Evolutionary conservation across 805 yeast species (phyloP).

Genomic region (Candida succiphila): DNA sequence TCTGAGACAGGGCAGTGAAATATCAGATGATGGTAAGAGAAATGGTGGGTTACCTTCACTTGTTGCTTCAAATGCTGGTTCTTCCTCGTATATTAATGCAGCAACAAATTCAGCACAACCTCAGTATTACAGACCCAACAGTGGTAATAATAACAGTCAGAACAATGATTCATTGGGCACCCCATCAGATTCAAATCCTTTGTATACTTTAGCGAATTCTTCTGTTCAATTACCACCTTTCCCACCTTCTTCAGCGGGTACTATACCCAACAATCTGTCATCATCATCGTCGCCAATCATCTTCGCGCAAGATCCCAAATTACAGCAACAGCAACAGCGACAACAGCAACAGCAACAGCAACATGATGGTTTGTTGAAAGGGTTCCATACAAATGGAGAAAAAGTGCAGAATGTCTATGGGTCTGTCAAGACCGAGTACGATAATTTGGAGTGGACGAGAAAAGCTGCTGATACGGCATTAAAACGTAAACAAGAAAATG

Average conservation of each 20-base stretch:
- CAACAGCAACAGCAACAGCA: not conserved
- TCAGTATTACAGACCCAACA: not conserved
- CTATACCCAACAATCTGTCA: conserved; percentile 4
- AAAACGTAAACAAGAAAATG: conserved; percentile 3
- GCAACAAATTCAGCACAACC: conserved; percentile 1
- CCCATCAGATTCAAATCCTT: conserved; percentile 14
- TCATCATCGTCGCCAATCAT: conserved; percentile 3
- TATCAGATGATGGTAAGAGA: no score
- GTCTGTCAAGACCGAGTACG: not conserved
- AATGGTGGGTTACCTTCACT: no score
- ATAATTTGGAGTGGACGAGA: conserved; percentile 14
- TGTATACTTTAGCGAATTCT: conserved; percentile 21
- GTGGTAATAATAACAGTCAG: conserved; percentile 5
- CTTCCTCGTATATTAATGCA: not conserved
- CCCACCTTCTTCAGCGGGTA: not conserved
- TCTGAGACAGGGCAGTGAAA: no score
- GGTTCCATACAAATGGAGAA: conserved; percentile 1
- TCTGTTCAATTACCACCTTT: not conserved
- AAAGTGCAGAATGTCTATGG: conserved; percentile 1
- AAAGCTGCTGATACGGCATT: conserved; percentile 18
- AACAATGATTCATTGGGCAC: not conserved
- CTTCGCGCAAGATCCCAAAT: not conserved
- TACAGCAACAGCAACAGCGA: conserved; percentile 1
- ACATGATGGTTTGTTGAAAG: not conserved
- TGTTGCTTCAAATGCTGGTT: no score